Base-by-base conservation (phyloP, 169 alveolate genomes). In the Theileria equi region DNA sequence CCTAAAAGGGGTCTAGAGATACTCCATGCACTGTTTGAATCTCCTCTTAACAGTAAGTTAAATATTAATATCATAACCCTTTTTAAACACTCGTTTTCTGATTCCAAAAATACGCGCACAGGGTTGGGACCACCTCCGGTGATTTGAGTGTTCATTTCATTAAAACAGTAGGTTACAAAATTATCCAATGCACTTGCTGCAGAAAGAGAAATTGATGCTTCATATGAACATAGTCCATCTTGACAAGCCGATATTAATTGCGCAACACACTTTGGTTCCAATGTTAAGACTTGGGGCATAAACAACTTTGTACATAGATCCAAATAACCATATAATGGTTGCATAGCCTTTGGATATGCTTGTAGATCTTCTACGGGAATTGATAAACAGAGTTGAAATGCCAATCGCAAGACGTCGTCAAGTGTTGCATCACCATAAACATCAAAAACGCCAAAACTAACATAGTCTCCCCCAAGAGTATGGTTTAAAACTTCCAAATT, bases 381-480 rank as follows among this genome's bases (percentile, higher is more conserved):
- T 7, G 91, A 88, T 57, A 90, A 74, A 65, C 96, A 91, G 89
- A 94, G 81, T 69, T 85, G 81, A 79, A 92, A 82, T 10, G 96
- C 95, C 57, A 94, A 87, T 31, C 82, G 80, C 36, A 94, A 87
- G 8, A 95, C 91, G 60, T 90, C 89, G 58, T 90, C 91, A 65
- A 94, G 82, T 47, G 95, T 86, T 47, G 86, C 92, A 73, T 94
- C 98, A 29, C 92, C 92, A 77, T 94, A 94, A 19, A 94, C 84
- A 78, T 94, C 97, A 28, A 94, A 94, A 29, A 94, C 95, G 0
- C 96, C 98, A 76, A 92, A 94, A 79, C 91, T 92, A 44, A 92
- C 92, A 67, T 92, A 94, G 62, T 91, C 92, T 4, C 98, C 98
- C 31, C 91, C 91, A 26, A 94, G 89, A 36, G 95, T 93, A 84